Percentiles rank a stretch among this genome's conserved stretches.
phyloP scores from a whole-genome alignment of 1,284 basidiomycete genomes.

The Trichosporon coremiiforme region DNA sequence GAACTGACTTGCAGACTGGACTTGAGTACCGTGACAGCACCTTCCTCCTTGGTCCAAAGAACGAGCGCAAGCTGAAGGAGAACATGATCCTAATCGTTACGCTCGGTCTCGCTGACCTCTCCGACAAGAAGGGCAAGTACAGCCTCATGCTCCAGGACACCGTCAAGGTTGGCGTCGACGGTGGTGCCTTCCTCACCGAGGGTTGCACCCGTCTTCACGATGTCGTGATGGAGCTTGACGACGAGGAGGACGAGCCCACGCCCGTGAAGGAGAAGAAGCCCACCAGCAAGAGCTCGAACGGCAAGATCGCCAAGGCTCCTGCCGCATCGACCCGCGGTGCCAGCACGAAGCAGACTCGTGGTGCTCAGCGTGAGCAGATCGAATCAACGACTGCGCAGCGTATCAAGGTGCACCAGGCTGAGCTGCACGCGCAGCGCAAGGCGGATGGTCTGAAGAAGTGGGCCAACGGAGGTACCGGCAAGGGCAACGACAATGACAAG shows the following conservation, averaged over 20 bases:
- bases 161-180: constrained; percentile 72
- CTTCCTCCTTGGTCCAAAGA: constrained; percentile 81
- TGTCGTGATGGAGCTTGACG: constrained; percentile 77
- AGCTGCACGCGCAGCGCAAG: constrained; percentile 79
- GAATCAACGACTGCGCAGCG: constrained; percentile 67
- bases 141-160: constrained; percentile 89
- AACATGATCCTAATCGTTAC: constrained; percentile 85
- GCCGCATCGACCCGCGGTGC: constrained; percentile 59
- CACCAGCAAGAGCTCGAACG: constrained; percentile 60
- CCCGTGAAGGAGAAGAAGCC: constrained; percentile 62
- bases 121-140: constrained; percentile 71
- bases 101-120: constrained; percentile 80
- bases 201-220: constrained; percentile 81
- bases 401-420: constrained; percentile 84
- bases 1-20: constrained; percentile 66
- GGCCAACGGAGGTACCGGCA: constrained; percentile 65
- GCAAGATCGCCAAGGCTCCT: constrained; percentile 36
- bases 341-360: constrained; percentile 75
- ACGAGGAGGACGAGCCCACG: constrained; percentile 58
- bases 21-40: constrained; percentile 91
- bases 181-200: constrained; percentile 74
- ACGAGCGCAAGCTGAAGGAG: constrained; percentile 67
- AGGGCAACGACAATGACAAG: constrained; percentile 67
- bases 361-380: constrained; percentile 72
- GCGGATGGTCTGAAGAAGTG: constrained; percentile 80